phyloP scores from a whole-genome alignment of 2,329 filamentous ascomycete genomes.

The Colletotrichum caudatum region DNA sequence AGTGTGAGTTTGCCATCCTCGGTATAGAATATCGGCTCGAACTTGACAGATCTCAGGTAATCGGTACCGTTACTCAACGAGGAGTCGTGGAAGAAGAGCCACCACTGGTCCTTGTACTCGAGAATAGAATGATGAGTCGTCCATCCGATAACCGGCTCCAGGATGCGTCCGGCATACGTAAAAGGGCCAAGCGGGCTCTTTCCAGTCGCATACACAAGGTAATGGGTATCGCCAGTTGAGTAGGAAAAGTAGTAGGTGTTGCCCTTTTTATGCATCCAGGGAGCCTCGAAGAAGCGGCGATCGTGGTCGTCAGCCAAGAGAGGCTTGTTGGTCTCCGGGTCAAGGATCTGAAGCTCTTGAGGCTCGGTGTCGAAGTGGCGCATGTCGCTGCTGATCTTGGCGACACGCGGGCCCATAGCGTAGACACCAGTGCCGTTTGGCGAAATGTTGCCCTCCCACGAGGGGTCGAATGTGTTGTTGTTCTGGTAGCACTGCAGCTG shows the following conservation, averaged over 20 bases:
- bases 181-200: conserved; percentile 77
- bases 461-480: conserved; percentile 67
- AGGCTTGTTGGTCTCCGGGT: conserved; percentile 68
- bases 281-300: conserved; percentile 82
- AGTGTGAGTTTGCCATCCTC: conserved; percentile 70
- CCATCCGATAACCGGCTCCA: conserved; percentile 84
- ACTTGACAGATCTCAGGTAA: conserved; percentile 79
- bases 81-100: conserved; percentile 82
- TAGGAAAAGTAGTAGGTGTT: conserved; percentile 82
- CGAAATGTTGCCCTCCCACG: conserved; percentile 68
- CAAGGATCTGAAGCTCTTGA: conserved; percentile 73
- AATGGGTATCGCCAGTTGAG: conserved; percentile 83
- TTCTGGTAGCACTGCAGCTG: conserved; percentile 81
- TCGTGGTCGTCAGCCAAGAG: conserved; percentile 77
- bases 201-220: conserved; percentile 75
- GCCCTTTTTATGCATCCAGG: conserved; percentile 81
- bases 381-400: conserved; percentile 74
- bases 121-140: conserved; percentile 85
- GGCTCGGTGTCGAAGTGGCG: conserved; percentile 67
- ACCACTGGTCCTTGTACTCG: conserved; percentile 79
- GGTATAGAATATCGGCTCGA: conserved; percentile 80
- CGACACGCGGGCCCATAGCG: conserved; percentile 75
- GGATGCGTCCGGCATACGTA: conserved; percentile 75
- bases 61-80: conserved; percentile 75
- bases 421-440: conserved; percentile 64